Evolutionary conservation across 305 asterid species (phyloP), one percentile per base, ranked within the genome.

Genomic region (Fraxinus paxiana): DNA sequence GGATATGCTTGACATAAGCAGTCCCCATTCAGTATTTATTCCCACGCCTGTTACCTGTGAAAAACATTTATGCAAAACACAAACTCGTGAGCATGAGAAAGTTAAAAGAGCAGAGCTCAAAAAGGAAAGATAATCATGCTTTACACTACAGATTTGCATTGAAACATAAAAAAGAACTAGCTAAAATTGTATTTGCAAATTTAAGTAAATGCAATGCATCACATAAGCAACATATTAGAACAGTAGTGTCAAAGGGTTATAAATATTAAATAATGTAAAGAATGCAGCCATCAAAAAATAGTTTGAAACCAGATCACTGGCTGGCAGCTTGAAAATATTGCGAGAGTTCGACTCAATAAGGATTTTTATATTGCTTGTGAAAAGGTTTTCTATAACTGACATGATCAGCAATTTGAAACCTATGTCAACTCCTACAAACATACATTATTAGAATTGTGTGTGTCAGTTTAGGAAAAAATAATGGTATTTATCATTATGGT

Each of bases 1-100:
- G 10, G 98, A 91, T 83, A 96, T 96, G 86, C 99, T 96, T 7
- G 98, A 98, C 99, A 96, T 96, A 72, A 96, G 91, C 82, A 96
- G 84, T 72, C 99, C 99, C 97, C 98, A 96, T 85, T 94, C 99
- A 56, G 99, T 96, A 84, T 94, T 92, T 86, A 92, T 92, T 65
- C 98, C 98, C 80, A 96, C 99, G 80, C 91, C 84, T 43, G 97
- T 92, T 71, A 94, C 98, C 99, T 96, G 90, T 31, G 37, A 77
- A 77, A 51, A 48, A 61, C 18, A 56, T 56, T 56, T 56, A 6
- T 56, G 13, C 67, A 18, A 75, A 48, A 78, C 76, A 77, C 78
- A 80, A 65, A 59, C 71, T 6, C 76, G 37, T 48, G 2, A 26
- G 8, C 8, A 46, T 65, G 46, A 65, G 17, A 26, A 65, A 20